Evolutionary conservation across 2,329 filamentous ascomycete species (phyloP).

Genomic region (Penicillium digitatum): DNA sequence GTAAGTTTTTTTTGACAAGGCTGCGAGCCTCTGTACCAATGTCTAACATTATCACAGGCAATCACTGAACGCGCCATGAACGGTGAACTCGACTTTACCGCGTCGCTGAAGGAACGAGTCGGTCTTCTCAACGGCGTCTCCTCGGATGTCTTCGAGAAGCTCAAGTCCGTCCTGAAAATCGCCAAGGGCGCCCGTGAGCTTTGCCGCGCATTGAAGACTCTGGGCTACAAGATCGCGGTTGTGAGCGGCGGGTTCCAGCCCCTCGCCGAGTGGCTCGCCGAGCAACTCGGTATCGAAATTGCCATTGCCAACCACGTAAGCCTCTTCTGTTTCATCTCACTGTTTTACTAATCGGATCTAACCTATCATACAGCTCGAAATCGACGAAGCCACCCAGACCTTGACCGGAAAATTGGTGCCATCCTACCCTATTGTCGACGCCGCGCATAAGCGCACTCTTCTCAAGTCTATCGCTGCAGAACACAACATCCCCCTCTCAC

Average conservation of each 20-base stretch:
- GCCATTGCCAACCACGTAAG: constrained; percentile 78
- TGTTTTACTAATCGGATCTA: background rate
- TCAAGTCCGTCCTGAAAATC: constrained; percentile 71
- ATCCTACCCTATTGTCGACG: constrained; percentile 55
- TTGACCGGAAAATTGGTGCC: constrained; percentile 57
- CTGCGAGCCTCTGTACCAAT: background rate
- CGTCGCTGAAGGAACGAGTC: constrained; percentile 75
- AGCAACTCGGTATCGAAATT: constrained; percentile 77
- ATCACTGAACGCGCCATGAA: constrained; percentile 95
- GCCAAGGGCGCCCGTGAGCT: constrained; percentile 76
- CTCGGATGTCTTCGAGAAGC: constrained; percentile 70
- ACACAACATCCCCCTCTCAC: constrained; percentile 52
- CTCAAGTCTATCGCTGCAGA: constrained; percentile 53
- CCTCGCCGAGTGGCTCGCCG: constrained; percentile 79
- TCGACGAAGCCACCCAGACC: constrained; percentile 44
- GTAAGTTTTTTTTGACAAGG: constrained; percentile 30
- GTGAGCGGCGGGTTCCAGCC: constrained; percentile 90
- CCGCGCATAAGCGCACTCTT: constrained; percentile 54
- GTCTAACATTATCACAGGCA: constrained; percentile 41
- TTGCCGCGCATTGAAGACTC: constrained; percentile 66
- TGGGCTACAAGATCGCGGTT: constrained; percentile 85
- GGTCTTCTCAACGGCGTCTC: constrained; percentile 76
- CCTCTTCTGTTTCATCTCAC: background rate
- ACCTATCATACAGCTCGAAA: constrained; percentile 42
- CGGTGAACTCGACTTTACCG: constrained; percentile 88